phyloP scores from a whole-genome alignment of 768 basidiomycete species.

The Tricholoma sp. region DNA sequence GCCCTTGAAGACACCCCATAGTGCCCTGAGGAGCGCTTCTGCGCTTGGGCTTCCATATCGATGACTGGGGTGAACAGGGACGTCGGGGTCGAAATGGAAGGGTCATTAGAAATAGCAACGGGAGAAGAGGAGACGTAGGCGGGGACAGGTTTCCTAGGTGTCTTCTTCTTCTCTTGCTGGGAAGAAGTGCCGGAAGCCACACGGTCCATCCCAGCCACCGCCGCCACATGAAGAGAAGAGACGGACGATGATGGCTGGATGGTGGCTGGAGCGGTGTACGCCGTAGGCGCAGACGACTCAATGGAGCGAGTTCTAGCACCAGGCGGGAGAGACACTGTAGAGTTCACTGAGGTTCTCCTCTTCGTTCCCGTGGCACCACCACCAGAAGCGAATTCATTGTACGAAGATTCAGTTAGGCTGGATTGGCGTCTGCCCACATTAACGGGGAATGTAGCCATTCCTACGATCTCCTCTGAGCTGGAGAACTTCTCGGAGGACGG shows the following conservation, averaged over 20 bases:
- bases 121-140: constrained; percentile 8
- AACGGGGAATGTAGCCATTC: constrained; percentile 6
- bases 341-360: background rate
- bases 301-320: background rate
- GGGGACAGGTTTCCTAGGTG: constrained; percentile 18
- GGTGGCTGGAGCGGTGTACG: background rate
- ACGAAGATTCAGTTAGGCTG: background rate
- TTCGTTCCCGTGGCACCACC: background rate
- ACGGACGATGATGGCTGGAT: background rate
- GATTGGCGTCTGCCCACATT: background rate
- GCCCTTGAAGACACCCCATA: constrained; percentile 10
- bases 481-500: constrained; percentile 16
- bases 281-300: too few species aligned
- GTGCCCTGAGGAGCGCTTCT: constrained; percentile 7
- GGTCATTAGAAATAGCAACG: background rate
- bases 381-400: background rate
- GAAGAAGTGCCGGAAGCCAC: background rate
- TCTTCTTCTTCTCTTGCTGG: constrained; percentile 5
- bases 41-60: background rate
- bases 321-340: background rate
- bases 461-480: constrained; percentile 7
- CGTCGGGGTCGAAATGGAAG: background rate
- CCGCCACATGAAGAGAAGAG: background rate
- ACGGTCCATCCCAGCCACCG: constrained; percentile 8
- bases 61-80: background rate